Percentiles rank a stretch among this genome's conserved stretches.
These are phyloP conservation scores for Trichosanthes cucumerina DNA, from an alignment of 306 rosid species.

Conservation along the genomic window DNA sequence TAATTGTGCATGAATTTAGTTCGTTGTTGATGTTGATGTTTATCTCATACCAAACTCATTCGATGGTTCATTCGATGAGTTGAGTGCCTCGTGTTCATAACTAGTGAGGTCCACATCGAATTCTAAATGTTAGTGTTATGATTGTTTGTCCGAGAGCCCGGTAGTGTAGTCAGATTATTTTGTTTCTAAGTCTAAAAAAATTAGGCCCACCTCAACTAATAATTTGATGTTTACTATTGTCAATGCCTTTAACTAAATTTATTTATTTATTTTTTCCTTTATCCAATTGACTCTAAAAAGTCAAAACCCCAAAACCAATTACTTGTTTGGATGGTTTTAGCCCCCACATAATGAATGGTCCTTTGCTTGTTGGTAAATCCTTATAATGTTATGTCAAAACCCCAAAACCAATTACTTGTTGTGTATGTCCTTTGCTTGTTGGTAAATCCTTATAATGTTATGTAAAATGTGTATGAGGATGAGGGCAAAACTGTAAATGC, in stretches of 20 bases:
- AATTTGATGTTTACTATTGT: background rate
- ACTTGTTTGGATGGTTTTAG: background rate
- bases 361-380: background rate
- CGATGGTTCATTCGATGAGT: no score
- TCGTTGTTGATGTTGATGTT: no score
- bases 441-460: background rate
- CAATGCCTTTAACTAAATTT: background rate
- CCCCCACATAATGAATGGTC: conserved; percentile 1
- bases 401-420: no score
- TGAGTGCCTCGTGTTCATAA: no score
- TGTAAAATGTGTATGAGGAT: background rate
- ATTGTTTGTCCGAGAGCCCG: no score
- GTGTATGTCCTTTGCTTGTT: no score
- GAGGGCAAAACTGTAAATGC: background rate
- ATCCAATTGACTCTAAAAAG: background rate
- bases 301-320: background rate
- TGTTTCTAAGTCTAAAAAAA: background rate
- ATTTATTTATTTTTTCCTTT: background rate
- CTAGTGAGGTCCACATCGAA: no score
- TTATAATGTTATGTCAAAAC: background rate
- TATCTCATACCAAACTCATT: no score
- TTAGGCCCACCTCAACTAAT: background rate
- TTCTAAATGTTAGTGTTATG: no score
- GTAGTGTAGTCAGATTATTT: no score
- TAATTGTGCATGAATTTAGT: no score